Percentiles rank a stretch among this genome's conserved stretches.
Evolutionary conservation across 176 grass and related monocot genomes (phyloP).

Genomic region (Eragrostis nindensis): DNA sequence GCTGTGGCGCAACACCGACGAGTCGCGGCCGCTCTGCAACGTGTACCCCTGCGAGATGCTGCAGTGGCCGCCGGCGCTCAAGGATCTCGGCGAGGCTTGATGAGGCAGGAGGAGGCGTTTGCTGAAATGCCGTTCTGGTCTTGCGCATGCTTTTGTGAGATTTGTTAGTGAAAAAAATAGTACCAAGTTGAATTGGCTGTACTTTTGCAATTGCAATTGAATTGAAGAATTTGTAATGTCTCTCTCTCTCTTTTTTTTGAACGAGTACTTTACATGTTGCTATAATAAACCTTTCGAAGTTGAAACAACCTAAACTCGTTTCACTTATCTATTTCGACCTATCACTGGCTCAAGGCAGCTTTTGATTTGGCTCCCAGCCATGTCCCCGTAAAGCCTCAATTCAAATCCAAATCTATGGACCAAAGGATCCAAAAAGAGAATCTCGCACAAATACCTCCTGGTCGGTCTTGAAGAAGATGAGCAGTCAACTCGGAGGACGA

Average conservation of each 20-base stretch:
- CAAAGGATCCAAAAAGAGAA: no score
- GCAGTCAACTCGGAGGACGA: background rate
- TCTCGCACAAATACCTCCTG: background rate
- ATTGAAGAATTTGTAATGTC: background rate
- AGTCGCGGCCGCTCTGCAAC: conserved; percentile 22
- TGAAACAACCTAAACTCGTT: no score
- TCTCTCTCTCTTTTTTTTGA: no score
- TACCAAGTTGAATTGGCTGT: background rate
- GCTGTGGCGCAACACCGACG: conserved; percentile 50
- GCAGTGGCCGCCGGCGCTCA: conserved; percentile 53
- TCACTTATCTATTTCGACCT: background rate
- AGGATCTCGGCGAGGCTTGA: background rate
- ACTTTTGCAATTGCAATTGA: background rate
- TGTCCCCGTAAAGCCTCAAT: no score
- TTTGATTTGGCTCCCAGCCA: no score
- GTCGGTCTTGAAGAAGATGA: background rate
- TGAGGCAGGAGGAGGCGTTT: background rate
- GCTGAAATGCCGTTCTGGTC: background rate
- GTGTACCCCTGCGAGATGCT: conserved; percentile 63
- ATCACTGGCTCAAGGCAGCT: background rate
- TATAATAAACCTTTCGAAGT: background rate
- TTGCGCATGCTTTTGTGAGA: background rate
- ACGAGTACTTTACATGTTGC: background rate
- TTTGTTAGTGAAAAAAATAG: background rate
- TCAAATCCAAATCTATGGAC: no score